These are phyloP conservation scores for Fusarium annulatum DNA, from an alignment of 2,329 filamentous ascomycete species.

Conservation along the genomic window DNA sequence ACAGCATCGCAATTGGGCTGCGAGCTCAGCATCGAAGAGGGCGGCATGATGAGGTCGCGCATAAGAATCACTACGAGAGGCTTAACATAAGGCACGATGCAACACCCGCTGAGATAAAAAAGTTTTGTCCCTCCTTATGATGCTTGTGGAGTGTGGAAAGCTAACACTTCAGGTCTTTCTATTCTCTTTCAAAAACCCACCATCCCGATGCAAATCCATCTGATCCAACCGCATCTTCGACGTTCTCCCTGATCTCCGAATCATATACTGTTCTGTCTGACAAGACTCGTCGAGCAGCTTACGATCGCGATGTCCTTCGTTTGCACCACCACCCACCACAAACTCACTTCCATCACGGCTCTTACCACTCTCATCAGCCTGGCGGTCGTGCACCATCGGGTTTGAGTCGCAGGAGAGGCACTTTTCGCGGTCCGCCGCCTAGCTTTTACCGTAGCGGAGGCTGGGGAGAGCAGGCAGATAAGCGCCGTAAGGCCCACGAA, in stretches of 20 bases:
- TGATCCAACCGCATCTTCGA: slow-evolving; percentile 76
- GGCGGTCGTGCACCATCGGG: slow-evolving; percentile 84
- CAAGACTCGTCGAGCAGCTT: slow-evolving; percentile 77
- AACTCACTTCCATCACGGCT: slow-evolving; percentile 53
- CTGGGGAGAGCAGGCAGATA: slow-evolving; percentile 74
- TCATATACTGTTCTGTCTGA: slow-evolving; percentile 83
- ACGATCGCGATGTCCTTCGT: slow-evolving; percentile 77
- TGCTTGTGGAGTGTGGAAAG: background rate
- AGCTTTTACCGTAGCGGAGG: slow-evolving; percentile 87
- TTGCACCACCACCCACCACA: slow-evolving; percentile 51
- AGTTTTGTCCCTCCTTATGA: slow-evolving; percentile 58
- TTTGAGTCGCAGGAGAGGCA: slow-evolving; percentile 77
- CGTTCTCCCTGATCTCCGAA: slow-evolving; percentile 86
- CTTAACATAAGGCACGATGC: slow-evolving; percentile 78
- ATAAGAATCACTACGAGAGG: slow-evolving; percentile 81
- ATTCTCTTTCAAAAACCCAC: slow-evolving; percentile 88
- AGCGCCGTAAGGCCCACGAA: slow-evolving; percentile 66
- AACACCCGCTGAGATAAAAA: slow-evolving; percentile 83
- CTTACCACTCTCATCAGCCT: slow-evolving; percentile 72
- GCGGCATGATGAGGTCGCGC: slow-evolving; percentile 33
- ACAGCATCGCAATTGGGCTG: slow-evolving; percentile 1
- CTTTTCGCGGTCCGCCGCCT: slow-evolving; percentile 87
- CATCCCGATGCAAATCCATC: slow-evolving; percentile 91
- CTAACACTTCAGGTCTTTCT: slow-evolving; percentile 73
- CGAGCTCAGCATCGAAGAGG: slow-evolving; percentile 30